Evolutionary conservation across 23 red algal genomes (phyloP).

Genomic region (Gracilaria gracilis): DNA sequence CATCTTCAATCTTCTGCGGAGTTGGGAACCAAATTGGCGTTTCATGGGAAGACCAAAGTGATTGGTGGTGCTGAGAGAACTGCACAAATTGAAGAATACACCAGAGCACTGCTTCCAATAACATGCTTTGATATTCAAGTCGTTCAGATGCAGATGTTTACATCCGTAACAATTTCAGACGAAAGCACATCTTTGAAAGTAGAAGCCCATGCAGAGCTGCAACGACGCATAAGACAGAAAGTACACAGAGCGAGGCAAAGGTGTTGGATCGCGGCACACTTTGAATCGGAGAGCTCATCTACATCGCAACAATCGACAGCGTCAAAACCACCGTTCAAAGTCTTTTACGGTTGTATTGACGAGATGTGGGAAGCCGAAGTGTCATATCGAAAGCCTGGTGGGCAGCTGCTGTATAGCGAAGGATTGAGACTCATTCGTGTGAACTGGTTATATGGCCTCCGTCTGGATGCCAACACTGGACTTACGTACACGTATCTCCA

Average conservation of each 20-base stretch:
- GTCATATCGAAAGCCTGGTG: not conserved
- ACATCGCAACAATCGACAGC: not conserved
- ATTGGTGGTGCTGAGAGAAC: not conserved
- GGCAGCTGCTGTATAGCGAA: not conserved
- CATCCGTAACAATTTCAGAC: not conserved
- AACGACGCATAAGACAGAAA: not conserved
- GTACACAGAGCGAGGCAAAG: not conserved
- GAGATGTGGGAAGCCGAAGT: conserved; percentile 3
- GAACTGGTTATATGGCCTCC: conserved; percentile 9
- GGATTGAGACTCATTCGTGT: not conserved
- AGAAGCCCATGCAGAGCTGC: not conserved
- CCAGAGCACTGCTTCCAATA: not conserved
- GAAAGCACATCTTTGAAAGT: not conserved
- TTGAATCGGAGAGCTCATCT: not conserved
- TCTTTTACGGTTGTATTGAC: not conserved
- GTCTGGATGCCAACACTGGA: not conserved
- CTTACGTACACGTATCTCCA: not conserved
- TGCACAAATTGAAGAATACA: not conserved
- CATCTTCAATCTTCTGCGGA: not conserved
- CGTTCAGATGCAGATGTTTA: not conserved
- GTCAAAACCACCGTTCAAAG: not conserved
- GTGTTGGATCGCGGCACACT: conserved; percentile 5
- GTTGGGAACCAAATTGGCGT: not conserved
- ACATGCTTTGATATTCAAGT: not conserved
- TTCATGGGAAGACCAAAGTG: not conserved